These are phyloP conservation scores for Logfia minima DNA, from an alignment of 129 eudicot species.

Conservation along the genomic window DNA sequence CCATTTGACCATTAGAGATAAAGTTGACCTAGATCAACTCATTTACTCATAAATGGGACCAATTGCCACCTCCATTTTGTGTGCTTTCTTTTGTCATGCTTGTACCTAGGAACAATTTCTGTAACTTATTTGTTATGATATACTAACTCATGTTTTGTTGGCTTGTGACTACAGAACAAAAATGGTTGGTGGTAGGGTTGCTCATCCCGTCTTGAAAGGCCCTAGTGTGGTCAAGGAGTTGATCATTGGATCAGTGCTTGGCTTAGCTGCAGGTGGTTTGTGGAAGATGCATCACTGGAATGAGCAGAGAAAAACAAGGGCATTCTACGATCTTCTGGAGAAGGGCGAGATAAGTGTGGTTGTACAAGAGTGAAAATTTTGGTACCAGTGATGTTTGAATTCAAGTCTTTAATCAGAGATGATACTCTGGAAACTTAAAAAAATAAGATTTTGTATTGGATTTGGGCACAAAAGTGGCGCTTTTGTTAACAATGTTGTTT, in stretches of 20 bases:
- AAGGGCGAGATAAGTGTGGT: constrained; percentile 50
- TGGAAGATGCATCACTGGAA: constrained; percentile 56
- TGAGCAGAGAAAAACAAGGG: constrained; percentile 43
- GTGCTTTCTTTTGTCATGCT: not conserved
- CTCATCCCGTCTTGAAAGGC: constrained; percentile 47
- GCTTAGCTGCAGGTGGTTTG: constrained; percentile 41
- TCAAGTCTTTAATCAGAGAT: constrained; percentile 31
- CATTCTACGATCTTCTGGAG: constrained; percentile 43
- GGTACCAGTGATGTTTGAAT: constrained; percentile 1
- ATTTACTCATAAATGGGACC: not conserved
- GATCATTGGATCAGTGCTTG: constrained; percentile 43
- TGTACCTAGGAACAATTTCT: not conserved
- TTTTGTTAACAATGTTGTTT: constrained; percentile 15
- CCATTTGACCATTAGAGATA: not conserved
- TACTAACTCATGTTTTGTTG: constrained; percentile 7
- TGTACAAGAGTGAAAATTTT: constrained; percentile 34
- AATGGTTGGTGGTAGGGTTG: constrained; percentile 47
- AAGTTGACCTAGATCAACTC: not conserved
- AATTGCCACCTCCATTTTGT: not conserved
- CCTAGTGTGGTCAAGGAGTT: constrained; percentile 46
- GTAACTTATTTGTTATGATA: not conserved
- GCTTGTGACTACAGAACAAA: constrained; percentile 20
- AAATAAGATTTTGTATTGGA: constrained; percentile 33
- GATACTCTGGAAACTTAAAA: constrained; percentile 28
- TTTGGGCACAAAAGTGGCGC: constrained; percentile 22